These are phyloP conservation scores for Phytophthora hybrid DNA, from an alignment of 352 stramenopile species.

Conservation along the genomic window DNA sequence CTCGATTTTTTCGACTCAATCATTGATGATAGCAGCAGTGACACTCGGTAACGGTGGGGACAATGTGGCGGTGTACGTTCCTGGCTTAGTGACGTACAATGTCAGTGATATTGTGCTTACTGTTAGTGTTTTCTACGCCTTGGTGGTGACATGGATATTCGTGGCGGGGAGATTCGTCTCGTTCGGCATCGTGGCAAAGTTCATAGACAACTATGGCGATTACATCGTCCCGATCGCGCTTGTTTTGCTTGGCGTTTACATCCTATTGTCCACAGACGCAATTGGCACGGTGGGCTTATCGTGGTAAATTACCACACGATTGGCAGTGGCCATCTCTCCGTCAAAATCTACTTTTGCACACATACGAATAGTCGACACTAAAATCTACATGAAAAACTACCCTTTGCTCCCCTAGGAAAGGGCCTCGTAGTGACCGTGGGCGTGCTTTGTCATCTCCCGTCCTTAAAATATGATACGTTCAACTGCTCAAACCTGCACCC, in stretches of 20 bases:
- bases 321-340: too few species aligned
- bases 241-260: conserved; percentile 6
- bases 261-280: conserved; percentile 4
- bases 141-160: conserved; percentile 8
- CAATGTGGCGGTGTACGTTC: conserved; percentile 12
- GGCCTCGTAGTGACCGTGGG: too few species aligned
- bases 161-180: conserved; percentile 7
- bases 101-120: conserved; percentile 1
- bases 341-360: too few species aligned
- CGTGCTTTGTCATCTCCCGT: too few species aligned
- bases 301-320: too few species aligned
- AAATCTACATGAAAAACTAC: too few species aligned
- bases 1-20: not conserved
- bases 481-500: too few species aligned
- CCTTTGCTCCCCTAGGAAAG: too few species aligned
- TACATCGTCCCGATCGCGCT: conserved; percentile 7
- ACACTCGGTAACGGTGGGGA: conserved; percentile 14
- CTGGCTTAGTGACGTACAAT: not conserved
- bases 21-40: conserved; percentile 7
- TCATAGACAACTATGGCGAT: conserved; percentile 8
- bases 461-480: too few species aligned
- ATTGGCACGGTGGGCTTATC: too few species aligned
- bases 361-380: too few species aligned
- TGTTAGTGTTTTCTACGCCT: conserved; percentile 7
- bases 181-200: not conserved